Conservation (phyloP, 257 asterid species). For the Henckelia pumila region DNA sequence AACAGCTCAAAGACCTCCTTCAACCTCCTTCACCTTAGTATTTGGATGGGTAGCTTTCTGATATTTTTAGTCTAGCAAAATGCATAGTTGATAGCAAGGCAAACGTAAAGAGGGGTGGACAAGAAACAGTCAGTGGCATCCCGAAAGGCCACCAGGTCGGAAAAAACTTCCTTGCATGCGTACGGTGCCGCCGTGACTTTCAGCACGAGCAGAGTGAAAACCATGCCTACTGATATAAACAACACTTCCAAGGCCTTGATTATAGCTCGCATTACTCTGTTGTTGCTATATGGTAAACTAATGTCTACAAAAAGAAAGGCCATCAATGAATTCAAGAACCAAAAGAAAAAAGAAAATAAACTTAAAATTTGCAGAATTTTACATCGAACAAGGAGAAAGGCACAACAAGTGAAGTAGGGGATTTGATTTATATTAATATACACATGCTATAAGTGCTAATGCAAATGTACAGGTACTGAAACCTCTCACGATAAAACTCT, state of each 20-base stretch:
- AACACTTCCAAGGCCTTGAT: conserved; percentile 42
- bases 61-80: no score
- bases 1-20: no score
- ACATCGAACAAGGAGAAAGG: no score
- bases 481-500: no score
- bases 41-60: no score
- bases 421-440: no score
- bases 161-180: conserved; percentile 27
- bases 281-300: conserved; percentile 30
- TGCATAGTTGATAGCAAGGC: conserved; percentile 48
- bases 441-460: no score
- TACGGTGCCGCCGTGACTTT: conserved; percentile 3
- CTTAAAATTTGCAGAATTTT: neutral
- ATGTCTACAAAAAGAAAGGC: conserved; percentile 32
- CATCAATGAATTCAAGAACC: conserved; percentile 16
- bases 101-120: conserved; percentile 45
- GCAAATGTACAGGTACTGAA: no score
- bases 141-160: conserved; percentile 31
- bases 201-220: conserved; percentile 27
- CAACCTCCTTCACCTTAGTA: no score
- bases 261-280: conserved; percentile 27
- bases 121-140: conserved; percentile 28
- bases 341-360: no score
- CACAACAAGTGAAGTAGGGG: no score
- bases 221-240: conserved; percentile 39